Base-by-base conservation (phyloP, 2,329 filamentous ascomycete genomes). In the Zasmidium cellare region DNA sequence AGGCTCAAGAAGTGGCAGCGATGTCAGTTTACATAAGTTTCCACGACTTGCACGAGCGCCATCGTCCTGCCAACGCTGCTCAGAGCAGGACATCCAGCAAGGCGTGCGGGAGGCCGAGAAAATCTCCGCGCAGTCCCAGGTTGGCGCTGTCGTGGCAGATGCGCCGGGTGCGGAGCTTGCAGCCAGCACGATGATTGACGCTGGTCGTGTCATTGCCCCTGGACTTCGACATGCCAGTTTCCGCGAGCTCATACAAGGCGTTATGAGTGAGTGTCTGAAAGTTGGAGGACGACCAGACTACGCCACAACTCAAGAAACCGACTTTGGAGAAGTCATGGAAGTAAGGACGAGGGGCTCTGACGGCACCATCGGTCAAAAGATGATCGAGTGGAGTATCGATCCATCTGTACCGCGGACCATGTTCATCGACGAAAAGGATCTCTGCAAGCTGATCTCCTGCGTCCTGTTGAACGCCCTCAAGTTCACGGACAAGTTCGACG, bases 381-480 rank as follows among this genome's bases (percentile, higher is more conserved):
- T 70, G 57, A 80, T 81, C 58, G 77, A 81, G 56, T 82, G 80
- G 79, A 74, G 69, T 23, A 79, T 84, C 25, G 75, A 79, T 53
- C 67, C 78, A 18, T 74, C 75, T 54, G 79, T 85, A 9, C 83
- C 83, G 3, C 76, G 78, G 18, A 80, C 78, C 1, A 81, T 85
- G 56, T 76, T 83, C 49, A 79, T 85, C 46, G 85, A 87, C 66
- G 85, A 87, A 68, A 80, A 84, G 64, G 85, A 87, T 59, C 72
- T 88, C 35, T 80, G 82, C 46, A 87, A 87, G 67, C 74, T 87
- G 65, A 80, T 87, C 2, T 87, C 84, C 2, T 86, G 84, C 61
- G 80, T 87, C 2, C 82, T 85, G 45, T 67, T 86, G 25, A 90
- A 90, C 68, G 87, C 87, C 2, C 79, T 89, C 66, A 90, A 90